phyloP scores from a whole-genome alignment of 2,329 filamentous ascomycete species.

The Aspergillus jensenii region DNA sequence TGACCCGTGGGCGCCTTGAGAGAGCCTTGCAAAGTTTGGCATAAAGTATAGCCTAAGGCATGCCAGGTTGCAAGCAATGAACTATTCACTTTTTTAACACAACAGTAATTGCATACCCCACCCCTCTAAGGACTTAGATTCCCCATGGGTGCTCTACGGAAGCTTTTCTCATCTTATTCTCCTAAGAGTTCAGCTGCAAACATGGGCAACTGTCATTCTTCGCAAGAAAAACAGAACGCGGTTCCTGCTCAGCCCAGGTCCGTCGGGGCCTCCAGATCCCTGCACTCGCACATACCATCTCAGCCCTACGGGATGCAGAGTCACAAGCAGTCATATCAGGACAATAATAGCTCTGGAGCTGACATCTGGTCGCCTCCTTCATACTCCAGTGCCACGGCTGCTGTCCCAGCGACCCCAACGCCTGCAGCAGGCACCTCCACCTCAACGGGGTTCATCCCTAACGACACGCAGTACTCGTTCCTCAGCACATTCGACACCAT shows the following conservation, averaged over 20 bases:
- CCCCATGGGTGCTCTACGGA: background rate
- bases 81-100: too few species aligned
- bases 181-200: background rate
- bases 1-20: background rate
- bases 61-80: too few species aligned
- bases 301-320: conserved; percentile 2
- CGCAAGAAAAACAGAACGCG: background rate
- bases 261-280: conserved; percentile 4
- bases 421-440: conserved; percentile 22
- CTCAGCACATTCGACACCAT: conserved; percentile 79
- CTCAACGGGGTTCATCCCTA: conserved; percentile 27
- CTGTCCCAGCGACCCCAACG: background rate
- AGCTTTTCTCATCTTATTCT: background rate
- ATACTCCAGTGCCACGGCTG: conserved; percentile 8
- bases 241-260: conserved; percentile 1
- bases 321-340: background rate
- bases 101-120: background rate
- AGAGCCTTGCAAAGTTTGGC: background rate
- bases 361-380: conserved; percentile 21
- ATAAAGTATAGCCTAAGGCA: background rate
- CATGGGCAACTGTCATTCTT: conserved; percentile 12
- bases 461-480: conserved; percentile 72
- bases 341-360: background rate
- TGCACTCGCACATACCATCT: background rate
- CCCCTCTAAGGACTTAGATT: background rate